A percentile compares a stretch with the other conserved stretches of the same genome.
Evolutionary conservation across 2,329 filamentous ascomycete genomes (phyloP).

Genomic region (Pyrenochaeta sp.): DNA sequence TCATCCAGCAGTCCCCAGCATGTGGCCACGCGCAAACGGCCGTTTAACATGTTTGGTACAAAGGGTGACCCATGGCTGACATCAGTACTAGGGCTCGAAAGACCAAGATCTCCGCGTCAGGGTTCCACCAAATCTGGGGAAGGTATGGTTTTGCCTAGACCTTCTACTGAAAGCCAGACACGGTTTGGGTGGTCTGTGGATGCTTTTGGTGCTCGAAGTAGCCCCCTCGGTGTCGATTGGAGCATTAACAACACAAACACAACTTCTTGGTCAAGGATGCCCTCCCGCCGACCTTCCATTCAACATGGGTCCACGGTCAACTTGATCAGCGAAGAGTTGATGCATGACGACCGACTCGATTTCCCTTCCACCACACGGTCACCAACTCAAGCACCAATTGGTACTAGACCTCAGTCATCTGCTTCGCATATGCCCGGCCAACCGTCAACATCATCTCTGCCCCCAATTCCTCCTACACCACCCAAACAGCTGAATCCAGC

Average conservation of each 20-base stretch:
- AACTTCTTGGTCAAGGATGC: constrained; percentile 74
- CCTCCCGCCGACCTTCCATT: constrained; percentile 81
- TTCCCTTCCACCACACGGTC: constrained; percentile 59
- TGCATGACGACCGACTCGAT: constrained; percentile 61
- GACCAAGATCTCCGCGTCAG: constrained; percentile 66
- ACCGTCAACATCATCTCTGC: constrained; percentile 16
- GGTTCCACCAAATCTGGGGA: constrained; percentile 70
- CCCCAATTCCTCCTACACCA: constrained; percentile 57
- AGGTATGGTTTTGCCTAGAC: constrained; percentile 44
- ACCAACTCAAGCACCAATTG: constrained; percentile 73
- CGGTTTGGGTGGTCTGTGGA: constrained; percentile 50
- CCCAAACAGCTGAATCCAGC: constrained; percentile 76
- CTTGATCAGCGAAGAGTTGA: constrained; percentile 60
- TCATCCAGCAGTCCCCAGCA: constrained; percentile 47
- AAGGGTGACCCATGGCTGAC: constrained; percentile 60
- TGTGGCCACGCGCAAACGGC: constrained; percentile 54
- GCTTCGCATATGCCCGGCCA: constrained; percentile 55
- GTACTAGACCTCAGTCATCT: constrained; percentile 73
- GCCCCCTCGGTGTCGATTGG: constrained; percentile 54
- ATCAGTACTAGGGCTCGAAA: constrained; percentile 51
- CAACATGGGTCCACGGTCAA: constrained; percentile 78
- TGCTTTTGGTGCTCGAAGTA: constrained; percentile 51
- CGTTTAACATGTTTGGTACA: constrained; percentile 61
- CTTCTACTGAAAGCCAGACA: constrained; percentile 50
- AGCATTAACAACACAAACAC: constrained; percentile 47